Conservation (phyloP, 164 flowering plant species). For the Dillenia suffruticosa region DNA sequence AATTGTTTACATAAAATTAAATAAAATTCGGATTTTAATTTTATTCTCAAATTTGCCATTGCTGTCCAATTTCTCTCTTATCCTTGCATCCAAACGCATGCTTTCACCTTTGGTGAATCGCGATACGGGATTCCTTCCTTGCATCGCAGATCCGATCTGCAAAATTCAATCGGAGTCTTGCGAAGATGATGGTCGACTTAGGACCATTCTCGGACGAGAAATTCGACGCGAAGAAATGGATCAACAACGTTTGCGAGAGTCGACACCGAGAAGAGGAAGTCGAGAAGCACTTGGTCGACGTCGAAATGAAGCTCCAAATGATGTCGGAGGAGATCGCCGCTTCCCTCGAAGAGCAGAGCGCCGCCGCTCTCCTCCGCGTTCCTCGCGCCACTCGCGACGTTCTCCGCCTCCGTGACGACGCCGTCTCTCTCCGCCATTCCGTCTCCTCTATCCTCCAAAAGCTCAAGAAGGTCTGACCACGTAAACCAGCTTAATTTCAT, state of each 20-base stretch:
- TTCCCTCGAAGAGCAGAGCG: constrained; percentile 93
- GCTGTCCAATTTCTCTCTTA: no score
- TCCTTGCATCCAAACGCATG: no score
- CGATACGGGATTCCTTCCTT: no score
- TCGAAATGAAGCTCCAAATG: constrained; percentile 98
- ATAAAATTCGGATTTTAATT: no score
- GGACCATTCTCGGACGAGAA: constrained; percentile 83
- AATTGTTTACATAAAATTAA: no score
- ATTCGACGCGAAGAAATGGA: constrained; percentile 96
- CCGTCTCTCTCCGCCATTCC: constrained; percentile 72
- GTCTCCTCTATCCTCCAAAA: constrained; percentile 71
- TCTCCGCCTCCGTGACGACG: constrained; percentile 89
- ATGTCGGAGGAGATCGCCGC: constrained; percentile 94
- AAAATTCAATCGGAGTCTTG: not conserved
- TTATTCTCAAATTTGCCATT: no score
- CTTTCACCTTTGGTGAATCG: no score
- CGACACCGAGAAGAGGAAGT: constrained; percentile 73
- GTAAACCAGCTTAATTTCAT: not conserved
- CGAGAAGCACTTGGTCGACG: constrained; percentile 86
- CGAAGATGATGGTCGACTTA: constrained; percentile 78
- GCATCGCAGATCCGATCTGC: not conserved
- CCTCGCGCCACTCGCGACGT: constrained; percentile 98
- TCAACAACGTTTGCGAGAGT: constrained; percentile 59
- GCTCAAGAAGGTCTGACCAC: constrained; percentile 63
- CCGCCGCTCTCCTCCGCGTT: constrained; percentile 79